Conservation (phyloP, 192 early-diverging fungal genomes). For the Piromyces finnis region DNA sequence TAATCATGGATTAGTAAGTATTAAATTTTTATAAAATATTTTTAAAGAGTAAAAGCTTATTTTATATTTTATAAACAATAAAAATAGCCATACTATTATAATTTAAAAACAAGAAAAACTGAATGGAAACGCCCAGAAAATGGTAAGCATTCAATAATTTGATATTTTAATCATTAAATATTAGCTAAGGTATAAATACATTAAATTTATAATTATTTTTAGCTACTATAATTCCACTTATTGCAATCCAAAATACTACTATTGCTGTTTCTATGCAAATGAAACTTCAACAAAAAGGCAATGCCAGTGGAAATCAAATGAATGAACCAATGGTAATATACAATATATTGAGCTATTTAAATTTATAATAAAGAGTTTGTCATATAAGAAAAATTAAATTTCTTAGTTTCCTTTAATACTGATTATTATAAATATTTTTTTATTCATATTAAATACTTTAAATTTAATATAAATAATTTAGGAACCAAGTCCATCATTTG, state of each 20-base stretch:
- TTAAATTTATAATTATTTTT: no score
- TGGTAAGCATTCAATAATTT: slow-evolving; percentile 34
- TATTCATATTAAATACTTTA: no score
- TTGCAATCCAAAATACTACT: slow-evolving; percentile 12
- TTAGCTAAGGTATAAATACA: no score
- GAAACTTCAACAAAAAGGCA: background rate
- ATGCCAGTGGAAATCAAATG: background rate
- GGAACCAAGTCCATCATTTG: background rate
- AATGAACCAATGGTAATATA: background rate
- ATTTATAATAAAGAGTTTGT: no score
- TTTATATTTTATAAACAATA: background rate
- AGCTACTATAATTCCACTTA: slow-evolving; percentile 9
- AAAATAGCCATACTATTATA: slow-evolving; percentile 73
- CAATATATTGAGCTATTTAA: no score
- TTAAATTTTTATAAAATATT: no score
- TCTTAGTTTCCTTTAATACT: no score
- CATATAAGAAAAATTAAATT: no score
- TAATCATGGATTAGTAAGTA: slow-evolving; percentile 36
- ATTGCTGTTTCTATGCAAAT: background rate
- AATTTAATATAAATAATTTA: background rate
- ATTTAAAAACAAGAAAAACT: slow-evolving; percentile 64
- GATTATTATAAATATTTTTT: no score
- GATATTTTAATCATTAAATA: no score
- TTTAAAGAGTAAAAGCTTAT: no score
- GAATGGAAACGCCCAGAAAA: slow-evolving; percentile 68